These are phyloP conservation scores for Fraxinus anomala DNA, from an alignment of 257 asterid genomes.

Conservation along the genomic window DNA sequence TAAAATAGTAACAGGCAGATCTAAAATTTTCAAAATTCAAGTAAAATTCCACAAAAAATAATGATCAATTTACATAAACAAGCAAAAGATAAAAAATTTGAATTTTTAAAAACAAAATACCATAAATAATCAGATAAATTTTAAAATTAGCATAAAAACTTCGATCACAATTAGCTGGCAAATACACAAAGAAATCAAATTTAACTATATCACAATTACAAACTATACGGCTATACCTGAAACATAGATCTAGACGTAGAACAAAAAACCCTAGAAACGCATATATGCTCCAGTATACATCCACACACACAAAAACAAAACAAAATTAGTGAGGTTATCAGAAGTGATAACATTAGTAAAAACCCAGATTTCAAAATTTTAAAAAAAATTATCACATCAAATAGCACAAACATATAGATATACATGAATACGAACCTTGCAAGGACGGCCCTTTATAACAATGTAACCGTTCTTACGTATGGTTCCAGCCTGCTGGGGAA, in stretches of 20 bases:
- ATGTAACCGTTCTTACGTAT: constrained; percentile 1
- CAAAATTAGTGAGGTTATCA: neutral
- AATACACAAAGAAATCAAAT: neutral
- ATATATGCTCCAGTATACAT: neutral
- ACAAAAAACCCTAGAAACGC: neutral
- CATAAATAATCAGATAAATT: neutral
- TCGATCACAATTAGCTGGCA: neutral
- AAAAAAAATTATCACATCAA: neutral
- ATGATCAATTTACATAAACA: neutral
- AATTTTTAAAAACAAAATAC: too few species aligned
- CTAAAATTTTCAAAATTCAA: neutral
- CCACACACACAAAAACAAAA: neutral
- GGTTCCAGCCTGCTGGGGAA: constrained; percentile 2
- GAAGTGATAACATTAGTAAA: neutral
- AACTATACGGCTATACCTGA: neutral
- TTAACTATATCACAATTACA: neutral
- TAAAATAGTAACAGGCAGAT: neutral
- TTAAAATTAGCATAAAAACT: neutral
- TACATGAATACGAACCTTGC: neutral
- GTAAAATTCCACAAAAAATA: neutral
- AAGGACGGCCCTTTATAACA: neutral
- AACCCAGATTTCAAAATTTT: neutral
- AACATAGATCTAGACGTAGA: neutral
- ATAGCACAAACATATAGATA: neutral
- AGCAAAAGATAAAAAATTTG: too few species aligned